Percentiles rank a stretch among this genome's conserved stretches.
These are phyloP conservation scores for Rhipidocladum racemiflorum DNA, from an alignment of 176 grass and related monocot species.

Conservation along the genomic window DNA sequence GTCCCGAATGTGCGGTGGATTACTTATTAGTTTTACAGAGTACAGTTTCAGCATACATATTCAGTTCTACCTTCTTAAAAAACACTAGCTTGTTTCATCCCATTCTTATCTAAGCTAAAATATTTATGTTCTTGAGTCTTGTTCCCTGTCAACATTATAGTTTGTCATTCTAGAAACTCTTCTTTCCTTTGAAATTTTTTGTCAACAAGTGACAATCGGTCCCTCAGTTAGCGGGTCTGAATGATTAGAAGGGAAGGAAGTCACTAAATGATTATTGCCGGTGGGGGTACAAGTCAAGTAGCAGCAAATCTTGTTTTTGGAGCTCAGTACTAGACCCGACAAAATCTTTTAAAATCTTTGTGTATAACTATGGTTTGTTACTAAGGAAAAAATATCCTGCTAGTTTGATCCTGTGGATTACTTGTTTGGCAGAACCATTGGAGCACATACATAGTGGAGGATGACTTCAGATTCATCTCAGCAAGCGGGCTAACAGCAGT, in stretches of 20 bases:
- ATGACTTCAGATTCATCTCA: constrained; percentile 52
- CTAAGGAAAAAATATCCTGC: not conserved
- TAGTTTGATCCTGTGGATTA: not conserved
- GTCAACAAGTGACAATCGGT: not conserved
- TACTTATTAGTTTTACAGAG: not conserved
- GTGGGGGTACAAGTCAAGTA: not conserved
- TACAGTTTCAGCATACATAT: not conserved
- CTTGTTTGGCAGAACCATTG: constrained; percentile 48
- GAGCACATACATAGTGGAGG: constrained; percentile 57
- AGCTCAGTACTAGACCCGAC: not conserved
- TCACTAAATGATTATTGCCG: not conserved
- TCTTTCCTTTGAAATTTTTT: not conserved
- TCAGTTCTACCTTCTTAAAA: not conserved
- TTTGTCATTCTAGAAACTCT: too few species aligned
- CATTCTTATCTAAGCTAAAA: not conserved
- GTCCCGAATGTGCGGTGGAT: too few species aligned
- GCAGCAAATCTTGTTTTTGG: too few species aligned
- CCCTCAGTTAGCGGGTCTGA: not conserved
- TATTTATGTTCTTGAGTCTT: not conserved
- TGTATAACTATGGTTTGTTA: not conserved
- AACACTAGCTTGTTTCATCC: not conserved
- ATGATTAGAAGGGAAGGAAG: not conserved
- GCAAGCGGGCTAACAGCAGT: constrained; percentile 40
- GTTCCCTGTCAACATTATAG: not conserved
- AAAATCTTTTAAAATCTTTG: not conserved